A percentile compares a stretch with the other conserved stretches of the same genome.
Evolutionary conservation across 106 monocot genomes (phyloP).

Genomic region (Allium cepa): DNA sequence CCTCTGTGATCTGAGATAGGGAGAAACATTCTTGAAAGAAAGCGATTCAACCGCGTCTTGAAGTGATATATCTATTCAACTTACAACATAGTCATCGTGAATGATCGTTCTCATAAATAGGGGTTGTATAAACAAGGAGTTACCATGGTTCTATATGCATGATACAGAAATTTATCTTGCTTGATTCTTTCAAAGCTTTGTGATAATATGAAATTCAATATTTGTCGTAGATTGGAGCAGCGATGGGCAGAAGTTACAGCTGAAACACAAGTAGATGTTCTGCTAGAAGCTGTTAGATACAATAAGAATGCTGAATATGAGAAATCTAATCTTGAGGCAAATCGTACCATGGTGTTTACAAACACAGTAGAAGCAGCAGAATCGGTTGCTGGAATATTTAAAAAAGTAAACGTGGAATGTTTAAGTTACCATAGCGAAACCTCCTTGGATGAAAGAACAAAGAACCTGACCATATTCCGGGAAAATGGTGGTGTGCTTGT

Average conservation of each 20-base stretch:
- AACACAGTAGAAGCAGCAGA: slow-evolving; percentile 90
- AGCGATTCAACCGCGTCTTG: too few relatives aligned
- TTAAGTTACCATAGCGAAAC: slow-evolving; percentile 79
- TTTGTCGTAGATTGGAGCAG: slow-evolving; percentile 47
- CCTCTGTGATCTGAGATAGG: too few relatives aligned
- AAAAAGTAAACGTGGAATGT: slow-evolving; percentile 54
- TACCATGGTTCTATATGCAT: too few relatives aligned
- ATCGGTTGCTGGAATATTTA: slow-evolving; percentile 60
- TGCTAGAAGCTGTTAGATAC: slow-evolving; percentile 69
- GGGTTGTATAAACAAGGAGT: too few relatives aligned
- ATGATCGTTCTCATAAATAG: too few relatives aligned
- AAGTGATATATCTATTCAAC: too few relatives aligned
- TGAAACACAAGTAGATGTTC: slow-evolving; percentile 84
- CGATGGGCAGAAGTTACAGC: slow-evolving; percentile 88
- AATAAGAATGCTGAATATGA: slow-evolving; percentile 13
- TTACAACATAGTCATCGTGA: too few relatives aligned
- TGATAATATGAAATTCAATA: too few relatives aligned
- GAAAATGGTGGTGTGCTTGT: slow-evolving; percentile 92
- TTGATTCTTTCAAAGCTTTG: too few relatives aligned
- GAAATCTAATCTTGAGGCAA: slow-evolving; percentile 18
- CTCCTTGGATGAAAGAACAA: slow-evolving; percentile 59
- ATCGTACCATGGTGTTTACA: slow-evolving; percentile 82
- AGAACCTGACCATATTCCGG: slow-evolving; percentile 48
- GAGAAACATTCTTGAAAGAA: too few relatives aligned
- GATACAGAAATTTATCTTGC: too few relatives aligned